phyloP scores from a whole-genome alignment of 345 rosid genomes.

The Ailanthus altissimus region DNA sequence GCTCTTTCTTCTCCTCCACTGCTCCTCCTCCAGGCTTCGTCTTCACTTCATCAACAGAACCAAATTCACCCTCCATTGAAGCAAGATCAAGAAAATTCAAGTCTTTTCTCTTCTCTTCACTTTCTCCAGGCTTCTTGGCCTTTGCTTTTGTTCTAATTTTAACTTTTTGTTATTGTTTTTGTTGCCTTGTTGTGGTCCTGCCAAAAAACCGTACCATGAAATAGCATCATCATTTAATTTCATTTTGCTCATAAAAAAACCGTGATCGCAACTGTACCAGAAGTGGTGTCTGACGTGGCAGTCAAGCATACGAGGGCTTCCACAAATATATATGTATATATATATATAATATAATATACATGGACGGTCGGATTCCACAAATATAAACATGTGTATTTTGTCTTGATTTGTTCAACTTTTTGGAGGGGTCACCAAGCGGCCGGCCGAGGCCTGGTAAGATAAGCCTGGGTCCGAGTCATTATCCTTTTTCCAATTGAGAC shows the following conservation, averaged over 20 bases:
- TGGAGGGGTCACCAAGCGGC: too few relatives aligned
- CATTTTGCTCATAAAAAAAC: background rate
- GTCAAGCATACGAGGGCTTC: background rate
- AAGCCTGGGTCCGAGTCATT: too few relatives aligned
- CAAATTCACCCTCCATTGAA: constrained; percentile 10
- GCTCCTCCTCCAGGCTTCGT: constrained; percentile 22
- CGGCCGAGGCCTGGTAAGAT: too few relatives aligned
- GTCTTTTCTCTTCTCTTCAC: background rate
- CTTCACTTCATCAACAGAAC: constrained; percentile 15
- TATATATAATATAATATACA: too few relatives aligned
- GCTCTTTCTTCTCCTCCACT: constrained; percentile 25
- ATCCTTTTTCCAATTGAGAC: too few relatives aligned
- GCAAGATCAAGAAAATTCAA: background rate
- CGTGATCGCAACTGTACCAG: background rate
- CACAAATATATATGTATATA: too few relatives aligned
- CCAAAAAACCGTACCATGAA: background rate
- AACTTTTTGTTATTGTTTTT: background rate
- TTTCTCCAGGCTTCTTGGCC: constrained; percentile 1
- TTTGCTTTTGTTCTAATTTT: background rate
- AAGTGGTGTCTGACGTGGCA: constrained; percentile 1
- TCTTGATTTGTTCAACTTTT: too few relatives aligned
- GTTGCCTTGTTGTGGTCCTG: background rate
- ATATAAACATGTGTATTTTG: too few relatives aligned
- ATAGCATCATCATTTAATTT: too few relatives aligned
- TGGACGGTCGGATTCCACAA: too few relatives aligned